Evolutionary conservation across 2,329 filamentous ascomycete species (phyloP), one percentile per base, ranked within the genome.

Genomic region (Lasiodiplodia gonubiensis): DNA sequence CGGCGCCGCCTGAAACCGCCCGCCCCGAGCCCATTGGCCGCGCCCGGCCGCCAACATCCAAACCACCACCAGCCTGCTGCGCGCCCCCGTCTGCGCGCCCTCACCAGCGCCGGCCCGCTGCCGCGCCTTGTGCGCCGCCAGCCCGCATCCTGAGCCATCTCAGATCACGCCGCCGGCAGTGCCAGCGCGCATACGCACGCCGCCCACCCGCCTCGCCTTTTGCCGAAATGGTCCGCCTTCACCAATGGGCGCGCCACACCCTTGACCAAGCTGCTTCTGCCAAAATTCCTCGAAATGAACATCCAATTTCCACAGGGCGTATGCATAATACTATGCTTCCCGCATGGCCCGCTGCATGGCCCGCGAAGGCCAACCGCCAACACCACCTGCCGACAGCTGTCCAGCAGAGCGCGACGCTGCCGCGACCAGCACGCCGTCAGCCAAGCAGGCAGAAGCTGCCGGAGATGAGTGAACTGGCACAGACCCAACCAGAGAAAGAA

Each of bases 221-320:
- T 59, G 55, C 55, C 55, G 55, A 46, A 61, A 35, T 35, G 57
- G 18, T 63, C n/a, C 59, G 49, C 49, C 49, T 27, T 61, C 57
- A 33, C 27, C 25, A 18, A n/a, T 35, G 46, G 39, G 7, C 25
- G 16, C 39, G 23, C 57, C 57, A 35, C 57, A 37, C 42, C 59
- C 55, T 60, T 23, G 55, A 60, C 37, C 37, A 60, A 46, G 55
- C 37, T 42, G 37, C 55, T 63, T 63, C 59, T 63, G 59, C 59
- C 59, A 63, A 49, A 63, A 63, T 52, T 46, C 30, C 59, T 63
- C 59, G 42, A 63, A 63, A 63, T 63, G 59, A 63, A 63, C 30
- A 63, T 51, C 59, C 46, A 63, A 63, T 63, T 63, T 63, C 59
- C 59, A 63, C 59, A 63, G 46, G 59, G 59, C 59, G 46, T 35